Conservation (phyloP, 192 early-diverging fungal species). For the Backusella liffmaniae region DNA sequence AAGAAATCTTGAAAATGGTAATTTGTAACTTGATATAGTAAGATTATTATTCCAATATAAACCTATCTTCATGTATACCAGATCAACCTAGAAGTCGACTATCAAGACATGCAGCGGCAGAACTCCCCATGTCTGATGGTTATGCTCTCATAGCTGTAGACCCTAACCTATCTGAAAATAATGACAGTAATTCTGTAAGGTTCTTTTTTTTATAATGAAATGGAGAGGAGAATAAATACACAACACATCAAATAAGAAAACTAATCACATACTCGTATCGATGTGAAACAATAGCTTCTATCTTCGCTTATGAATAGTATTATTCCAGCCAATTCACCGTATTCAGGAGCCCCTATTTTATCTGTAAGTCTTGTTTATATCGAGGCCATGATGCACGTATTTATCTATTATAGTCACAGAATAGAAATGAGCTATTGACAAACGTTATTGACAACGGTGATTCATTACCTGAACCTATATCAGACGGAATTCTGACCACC, state of each 20-base stretch:
- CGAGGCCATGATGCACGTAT: neutral
- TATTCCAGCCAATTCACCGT: neutral
- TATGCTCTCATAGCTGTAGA: neutral
- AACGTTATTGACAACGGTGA: neutral
- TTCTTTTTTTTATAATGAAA: neutral
- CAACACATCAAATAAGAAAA: neutral
- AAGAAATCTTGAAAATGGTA: slow-evolving; percentile 5
- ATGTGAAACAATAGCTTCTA: neutral
- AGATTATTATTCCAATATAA: neutral
- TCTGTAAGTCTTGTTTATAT: neutral
- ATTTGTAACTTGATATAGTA: neutral
- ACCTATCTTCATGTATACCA: neutral
- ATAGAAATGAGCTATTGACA: slow-evolving; percentile 5
- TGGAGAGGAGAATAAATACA: neutral
- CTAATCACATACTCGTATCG: too few species aligned
- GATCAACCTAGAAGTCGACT: neutral
- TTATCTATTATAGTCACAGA: neutral
- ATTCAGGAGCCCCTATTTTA: neutral
- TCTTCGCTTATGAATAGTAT: neutral
- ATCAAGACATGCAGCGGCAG: neutral
- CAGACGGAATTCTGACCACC: neutral
- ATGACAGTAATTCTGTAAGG: neutral
- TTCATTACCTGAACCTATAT: neutral
- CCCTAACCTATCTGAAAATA: neutral
- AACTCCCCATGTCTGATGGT: neutral